Evolutionary conservation across 1,139 yeast genomes (phyloP), one percentile per base, ranked within the genome.

Genomic region (Lizanozyma gosingica): DNA sequence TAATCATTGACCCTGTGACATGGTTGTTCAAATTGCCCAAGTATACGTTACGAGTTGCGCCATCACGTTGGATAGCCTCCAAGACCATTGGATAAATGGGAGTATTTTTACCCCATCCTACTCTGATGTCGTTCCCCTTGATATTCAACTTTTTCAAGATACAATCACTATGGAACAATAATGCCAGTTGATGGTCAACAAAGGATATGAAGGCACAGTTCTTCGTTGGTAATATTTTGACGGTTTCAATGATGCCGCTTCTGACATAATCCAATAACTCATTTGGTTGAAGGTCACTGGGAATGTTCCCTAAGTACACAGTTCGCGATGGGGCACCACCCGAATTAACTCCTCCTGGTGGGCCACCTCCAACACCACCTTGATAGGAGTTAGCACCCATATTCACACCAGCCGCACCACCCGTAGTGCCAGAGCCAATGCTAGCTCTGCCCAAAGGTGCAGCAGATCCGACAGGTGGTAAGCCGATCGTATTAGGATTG

Each of bases 31-130:
- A 66, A 51, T 78, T 79, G 17, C 95, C 94, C 46, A 92, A 70
- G 56, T 84, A 88, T 15, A 92, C 94, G 53, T 86, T 85, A 62
- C 97, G 76, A 4, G 97, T 85, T 8, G 97, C 97, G 34, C 90
- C 88, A 49, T 87, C 90, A 48, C 83, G 78, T 49, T 81, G 81
- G 39, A 90, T 85, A 16, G 92, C 84, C 43, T 77, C 74, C 47
- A 78, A 66, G 6, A 90, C 85, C 3, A 80, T 73, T 1, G 88
- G 80, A 39, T 81, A 73, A 27, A 87, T 72, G 9, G 83, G 74
- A 29, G 78, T 66, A 37, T 84, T 76, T 39, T 73, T 70, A 8
- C 86, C 85, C 80, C 94, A 84, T 17, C 83, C 81, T 34, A 87
- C 68, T 50, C 79, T 67, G 36, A 77, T 68, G 50, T 77, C 81